These are phyloP conservation scores for Amyloporia xantha DNA, from an alignment of 768 basidiomycete species.

Conservation along the genomic window DNA sequence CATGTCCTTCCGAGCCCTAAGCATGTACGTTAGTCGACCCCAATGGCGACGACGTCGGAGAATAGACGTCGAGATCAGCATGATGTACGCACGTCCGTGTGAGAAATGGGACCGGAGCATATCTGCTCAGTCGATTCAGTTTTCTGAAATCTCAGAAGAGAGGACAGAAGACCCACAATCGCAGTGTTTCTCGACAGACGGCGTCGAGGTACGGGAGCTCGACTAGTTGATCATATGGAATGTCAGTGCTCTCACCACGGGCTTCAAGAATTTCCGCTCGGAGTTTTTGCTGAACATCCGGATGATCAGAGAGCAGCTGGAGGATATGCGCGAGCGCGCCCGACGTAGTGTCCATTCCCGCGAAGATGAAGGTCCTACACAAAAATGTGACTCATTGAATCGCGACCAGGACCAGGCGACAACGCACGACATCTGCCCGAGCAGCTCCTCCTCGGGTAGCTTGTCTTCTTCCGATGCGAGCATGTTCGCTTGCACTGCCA, in stretches of 20 bases:
- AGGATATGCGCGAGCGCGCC: conserved; percentile 9
- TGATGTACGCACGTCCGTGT: conserved; percentile 7
- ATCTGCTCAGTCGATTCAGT: conserved; percentile 16
- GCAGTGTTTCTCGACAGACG: conserved; percentile 19
- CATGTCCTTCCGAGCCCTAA: conserved; percentile 36
- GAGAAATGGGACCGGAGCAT: conserved; percentile 14
- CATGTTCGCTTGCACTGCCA: conserved; percentile 35
- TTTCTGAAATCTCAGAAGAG: conserved; percentile 17
- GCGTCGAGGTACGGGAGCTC: conserved; percentile 25
- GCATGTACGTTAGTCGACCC: neutral
- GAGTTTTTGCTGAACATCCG: conserved; percentile 13
- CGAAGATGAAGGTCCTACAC: conserved; percentile 14
- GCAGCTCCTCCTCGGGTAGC: conserved; percentile 28
- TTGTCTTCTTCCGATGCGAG: conserved; percentile 21
- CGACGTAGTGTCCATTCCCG: conserved; percentile 14
- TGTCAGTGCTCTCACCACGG: conserved; percentile 12
- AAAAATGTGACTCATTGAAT: conserved; percentile 8
- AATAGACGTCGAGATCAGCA: neutral
- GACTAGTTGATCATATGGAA: conserved; percentile 21
- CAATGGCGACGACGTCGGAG: neutral
- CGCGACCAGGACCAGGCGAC: neutral
- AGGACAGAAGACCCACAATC: conserved; percentile 22
- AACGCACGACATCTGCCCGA: conserved; percentile 31
- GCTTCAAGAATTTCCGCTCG: conserved; percentile 9
- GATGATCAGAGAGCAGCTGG: conserved; percentile 12